These are phyloP conservation scores for Vicia sativa DNA, from an alignment of 306 rosid species.

Conservation along the genomic window DNA sequence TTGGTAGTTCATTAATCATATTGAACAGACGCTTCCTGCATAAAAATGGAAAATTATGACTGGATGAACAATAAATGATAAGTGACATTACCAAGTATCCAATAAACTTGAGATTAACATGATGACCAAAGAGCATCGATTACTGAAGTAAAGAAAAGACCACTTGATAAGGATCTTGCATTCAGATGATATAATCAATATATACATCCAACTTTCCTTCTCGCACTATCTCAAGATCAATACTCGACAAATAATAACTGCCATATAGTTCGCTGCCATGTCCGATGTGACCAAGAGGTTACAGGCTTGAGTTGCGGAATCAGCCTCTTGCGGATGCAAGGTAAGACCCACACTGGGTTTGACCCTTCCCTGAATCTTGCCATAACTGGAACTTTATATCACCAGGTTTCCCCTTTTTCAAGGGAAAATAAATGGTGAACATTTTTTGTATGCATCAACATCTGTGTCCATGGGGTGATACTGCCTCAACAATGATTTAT, in stretches of 20 bases:
- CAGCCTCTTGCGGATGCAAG: slow-evolving; percentile 7
- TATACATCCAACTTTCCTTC: slow-evolving; percentile 16
- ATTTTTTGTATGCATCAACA: slow-evolving; percentile 16
- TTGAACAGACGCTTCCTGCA: slow-evolving; percentile 81
- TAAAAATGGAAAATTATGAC: slow-evolving; percentile 29
- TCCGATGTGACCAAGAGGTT: not conserved
- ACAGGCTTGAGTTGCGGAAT: not conserved
- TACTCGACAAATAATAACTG: slow-evolving; percentile 24
- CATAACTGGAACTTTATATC: not conserved
- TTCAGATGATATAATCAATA: slow-evolving; percentile 27
- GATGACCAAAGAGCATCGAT: slow-evolving; percentile 18
- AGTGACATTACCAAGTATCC: slow-evolving; percentile 26
- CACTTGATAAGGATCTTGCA: slow-evolving; percentile 10
- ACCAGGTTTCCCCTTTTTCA: not conserved
- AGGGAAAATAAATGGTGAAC: not conserved
- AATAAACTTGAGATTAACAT: slow-evolving; percentile 22
- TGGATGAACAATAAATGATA: not conserved
- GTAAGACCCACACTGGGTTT: not conserved
- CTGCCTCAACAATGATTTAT: slow-evolving; percentile 25
- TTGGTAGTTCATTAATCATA: slow-evolving; percentile 80
- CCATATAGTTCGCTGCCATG: not conserved
- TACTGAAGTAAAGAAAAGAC: slow-evolving; percentile 8
- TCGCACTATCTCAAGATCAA: slow-evolving; percentile 18
- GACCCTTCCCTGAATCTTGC: not conserved
- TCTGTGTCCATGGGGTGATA: slow-evolving; percentile 2